A percentile compares a stretch with the other conserved stretches of the same genome.
Evolutionary conservation across 257 asterid genomes (phyloP).

Genomic region (Plantago elongata): DNA sequence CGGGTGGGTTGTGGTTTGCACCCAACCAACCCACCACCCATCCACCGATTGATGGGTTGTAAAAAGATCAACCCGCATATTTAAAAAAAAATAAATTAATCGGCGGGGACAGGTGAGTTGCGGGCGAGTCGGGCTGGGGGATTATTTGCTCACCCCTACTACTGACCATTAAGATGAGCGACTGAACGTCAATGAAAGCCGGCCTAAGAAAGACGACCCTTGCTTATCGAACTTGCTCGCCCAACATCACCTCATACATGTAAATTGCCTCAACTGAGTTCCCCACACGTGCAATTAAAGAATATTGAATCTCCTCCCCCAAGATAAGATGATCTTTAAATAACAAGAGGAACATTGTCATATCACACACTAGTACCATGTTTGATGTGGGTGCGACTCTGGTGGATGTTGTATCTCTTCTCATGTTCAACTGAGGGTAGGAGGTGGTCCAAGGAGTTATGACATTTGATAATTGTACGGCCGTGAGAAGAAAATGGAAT

Average conservation of each 20-base stretch:
- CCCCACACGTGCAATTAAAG: constrained; percentile 36
- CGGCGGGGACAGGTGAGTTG: no score
- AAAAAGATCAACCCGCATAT: no score
- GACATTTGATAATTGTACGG: neutral
- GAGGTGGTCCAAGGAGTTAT: neutral
- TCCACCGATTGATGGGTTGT: no score
- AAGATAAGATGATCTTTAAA: constrained; percentile 55
- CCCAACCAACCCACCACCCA: no score
- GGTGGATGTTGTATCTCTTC: neutral
- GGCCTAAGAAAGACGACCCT: constrained; percentile 38
- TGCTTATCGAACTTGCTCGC: constrained; percentile 61
- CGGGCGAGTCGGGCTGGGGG: no score
- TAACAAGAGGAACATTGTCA: constrained; percentile 68
- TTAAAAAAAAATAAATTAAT: no score
- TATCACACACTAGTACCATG: constrained; percentile 23
- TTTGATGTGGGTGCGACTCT: constrained; percentile 8
- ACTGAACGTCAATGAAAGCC: constrained; percentile 20
- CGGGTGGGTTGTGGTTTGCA: no score
- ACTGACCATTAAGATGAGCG: constrained; percentile 37
- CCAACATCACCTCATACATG: constrained; percentile 42
- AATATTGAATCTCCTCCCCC: constrained; percentile 42
- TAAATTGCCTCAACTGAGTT: constrained; percentile 47
- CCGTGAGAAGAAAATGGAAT: no score
- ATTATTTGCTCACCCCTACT: no score
- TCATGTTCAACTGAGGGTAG: constrained; percentile 18